Evolutionary conservation across 1,284 basidiomycete genomes (phyloP).

Genomic region (Paramarasmius palmivorus): DNA sequence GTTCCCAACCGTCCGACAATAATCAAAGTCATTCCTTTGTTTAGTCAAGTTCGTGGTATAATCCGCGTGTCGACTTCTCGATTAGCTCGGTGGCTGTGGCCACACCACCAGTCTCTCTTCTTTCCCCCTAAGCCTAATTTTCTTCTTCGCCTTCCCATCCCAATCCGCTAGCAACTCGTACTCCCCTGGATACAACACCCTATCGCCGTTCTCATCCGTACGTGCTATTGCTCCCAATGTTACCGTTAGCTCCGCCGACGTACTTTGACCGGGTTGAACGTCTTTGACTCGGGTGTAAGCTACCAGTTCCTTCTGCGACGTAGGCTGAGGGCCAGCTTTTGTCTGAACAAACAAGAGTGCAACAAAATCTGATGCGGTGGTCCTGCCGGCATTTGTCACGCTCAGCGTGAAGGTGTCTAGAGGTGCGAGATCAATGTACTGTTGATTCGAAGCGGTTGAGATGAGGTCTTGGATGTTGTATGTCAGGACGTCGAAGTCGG

Average conservation of each 20-base stretch:
- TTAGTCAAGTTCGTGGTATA: too few species aligned
- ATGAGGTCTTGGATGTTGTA: conserved; percentile 45
- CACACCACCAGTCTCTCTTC: conserved; percentile 39
- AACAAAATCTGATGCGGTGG: conserved; percentile 54
- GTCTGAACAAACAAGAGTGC: conserved; percentile 53
- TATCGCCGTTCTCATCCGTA: conserved; percentile 46
- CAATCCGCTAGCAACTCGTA: conserved; percentile 47
- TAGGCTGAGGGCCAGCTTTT: conserved; percentile 47
- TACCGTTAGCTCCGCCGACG: conserved; percentile 40
- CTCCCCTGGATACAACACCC: conserved; percentile 47
- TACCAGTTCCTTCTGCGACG: conserved; percentile 52
- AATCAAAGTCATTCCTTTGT: too few species aligned
- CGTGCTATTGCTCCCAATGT: conserved; percentile 52
- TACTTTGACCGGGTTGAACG: conserved; percentile 35
- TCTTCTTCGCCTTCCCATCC: conserved; percentile 27
- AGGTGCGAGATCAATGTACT: conserved; percentile 41
- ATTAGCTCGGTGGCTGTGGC: too few species aligned
- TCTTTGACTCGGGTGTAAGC: conserved; percentile 49
- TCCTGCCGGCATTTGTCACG: conserved; percentile 49
- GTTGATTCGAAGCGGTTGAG: conserved; percentile 18
- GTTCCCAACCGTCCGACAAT: too few species aligned
- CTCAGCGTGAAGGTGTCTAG: conserved; percentile 49
- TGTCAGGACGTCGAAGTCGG: conserved; percentile 16
- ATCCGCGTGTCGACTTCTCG: too few species aligned
- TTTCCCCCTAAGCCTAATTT: conserved; percentile 35